These are phyloP conservation scores for Aureobasidium sp. DNA, from an alignment of 2,329 filamentous ascomycete genomes.

Conservation along the genomic window DNA sequence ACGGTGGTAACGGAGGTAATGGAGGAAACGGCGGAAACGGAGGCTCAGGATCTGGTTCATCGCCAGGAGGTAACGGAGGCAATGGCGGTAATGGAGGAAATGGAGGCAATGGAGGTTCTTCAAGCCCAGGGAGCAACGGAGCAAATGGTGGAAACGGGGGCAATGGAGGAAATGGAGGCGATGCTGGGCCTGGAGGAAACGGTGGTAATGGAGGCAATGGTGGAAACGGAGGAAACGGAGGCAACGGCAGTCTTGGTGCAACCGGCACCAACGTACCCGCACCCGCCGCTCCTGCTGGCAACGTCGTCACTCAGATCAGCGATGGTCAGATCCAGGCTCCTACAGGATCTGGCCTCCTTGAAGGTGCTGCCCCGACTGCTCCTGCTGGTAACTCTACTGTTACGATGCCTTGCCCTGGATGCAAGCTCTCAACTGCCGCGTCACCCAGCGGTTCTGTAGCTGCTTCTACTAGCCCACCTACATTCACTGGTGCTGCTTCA, in stretches of 20 bases:
- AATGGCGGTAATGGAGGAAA: constrained; percentile 19
- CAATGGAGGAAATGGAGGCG: constrained; percentile 5
- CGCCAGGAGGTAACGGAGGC: constrained; percentile 26
- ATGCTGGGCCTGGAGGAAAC: constrained; percentile 20
- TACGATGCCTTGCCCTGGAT: constrained; percentile 30
- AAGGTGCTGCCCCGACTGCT: constrained; percentile 22
- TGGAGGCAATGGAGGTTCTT: constrained; percentile 16
- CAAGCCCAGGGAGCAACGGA: neutral
- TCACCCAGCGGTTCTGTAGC: constrained; percentile 23
- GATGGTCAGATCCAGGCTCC: constrained; percentile 30
- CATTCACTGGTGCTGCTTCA: constrained; percentile 23
- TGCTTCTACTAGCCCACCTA: constrained; percentile 21
- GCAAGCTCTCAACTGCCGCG: constrained; percentile 25
- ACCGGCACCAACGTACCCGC: constrained; percentile 2
- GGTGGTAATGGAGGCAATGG: constrained; percentile 23
- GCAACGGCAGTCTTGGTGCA: constrained; percentile 8
- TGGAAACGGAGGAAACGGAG: constrained; percentile 17
- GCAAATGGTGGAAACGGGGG: constrained; percentile 11
- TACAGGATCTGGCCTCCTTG: constrained; percentile 3
- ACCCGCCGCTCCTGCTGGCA: neutral
- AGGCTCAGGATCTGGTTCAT: constrained; percentile 14
- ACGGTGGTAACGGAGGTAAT: constrained; percentile 13
- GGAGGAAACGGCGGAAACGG: constrained; percentile 7
- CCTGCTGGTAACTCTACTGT: constrained; percentile 12
- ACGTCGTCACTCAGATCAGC: constrained; percentile 29